Base-by-base conservation (phyloP, 2,329 filamentous ascomycete species). In the Trichophyton schoenleinii region DNA sequence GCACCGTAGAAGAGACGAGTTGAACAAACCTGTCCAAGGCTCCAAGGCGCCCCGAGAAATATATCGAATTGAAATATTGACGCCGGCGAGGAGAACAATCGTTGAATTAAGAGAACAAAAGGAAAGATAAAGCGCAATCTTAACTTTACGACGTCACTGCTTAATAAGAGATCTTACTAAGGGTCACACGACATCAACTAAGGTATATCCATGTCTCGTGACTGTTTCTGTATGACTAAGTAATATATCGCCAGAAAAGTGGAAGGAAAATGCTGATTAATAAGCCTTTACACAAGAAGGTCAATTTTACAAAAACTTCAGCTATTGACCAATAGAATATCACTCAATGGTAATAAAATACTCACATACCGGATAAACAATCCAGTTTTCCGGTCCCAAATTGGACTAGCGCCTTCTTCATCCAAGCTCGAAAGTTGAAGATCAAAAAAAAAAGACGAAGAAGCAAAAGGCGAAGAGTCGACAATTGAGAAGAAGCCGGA, bases 111-210 rank as follows among this genome's bases (percentile, higher is more conserved):
- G n/a, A 9, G 34, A 38, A 36, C 28, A 28, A 25, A 53, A n/a
- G 34, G 34, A 25, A 36, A 36, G 31, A 52, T 52, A 52, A 52
- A 52, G 46, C 46, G 46, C 46, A 52, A 52, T 52, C 46, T 52
- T 55, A 55, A 55, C 22, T 31, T n/a, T n/a, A 55, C 28, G 52
- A 55, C 52, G 52, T 55, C 52, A 55, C 52, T 34, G 52, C 52
- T 55, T 34, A 55, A 28, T 55, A 55, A 55, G 52, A 9, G 25
- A 15, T 52, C 11, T 52, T 52, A 52, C 11, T 52, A 22, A 52
- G 20, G 11, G 3, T 22, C 46, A 52, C 46, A 25, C 9, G 46
- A 25, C 20, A 4, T 28, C 1, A 13, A 6, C 1, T 9, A 11
- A 11, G 13, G 15, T 55, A 36, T 55, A 55, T 34, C 13, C 0